These are phyloP conservation scores for Meredithiella fracta DNA, from an alignment of 2,329 filamentous ascomycete genomes.

Conservation along the genomic window DNA sequence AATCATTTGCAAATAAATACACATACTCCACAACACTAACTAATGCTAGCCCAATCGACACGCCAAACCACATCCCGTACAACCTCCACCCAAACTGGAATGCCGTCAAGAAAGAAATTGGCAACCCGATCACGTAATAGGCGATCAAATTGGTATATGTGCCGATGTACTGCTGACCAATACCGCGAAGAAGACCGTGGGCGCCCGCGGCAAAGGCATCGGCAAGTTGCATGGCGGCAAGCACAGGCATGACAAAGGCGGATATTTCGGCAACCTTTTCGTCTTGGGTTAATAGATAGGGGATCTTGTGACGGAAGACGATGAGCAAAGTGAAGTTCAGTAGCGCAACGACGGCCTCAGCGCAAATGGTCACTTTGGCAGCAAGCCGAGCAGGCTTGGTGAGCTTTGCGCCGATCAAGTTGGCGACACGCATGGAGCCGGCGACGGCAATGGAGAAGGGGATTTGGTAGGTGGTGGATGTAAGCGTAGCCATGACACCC, in stretches of 20 bases:
- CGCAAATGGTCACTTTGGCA: constrained; percentile 57
- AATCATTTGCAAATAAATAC: constrained; percentile 36
- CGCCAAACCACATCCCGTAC: constrained; percentile 65
- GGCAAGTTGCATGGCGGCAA: constrained; percentile 78
- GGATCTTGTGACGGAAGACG: constrained; percentile 54
- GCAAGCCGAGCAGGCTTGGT: constrained; percentile 65
- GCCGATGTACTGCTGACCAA: constrained; percentile 78
- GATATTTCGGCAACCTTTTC: constrained; percentile 51
- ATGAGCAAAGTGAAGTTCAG: constrained; percentile 61
- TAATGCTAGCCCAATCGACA: constrained; percentile 54
- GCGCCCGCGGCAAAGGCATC: constrained; percentile 66
- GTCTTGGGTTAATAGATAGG: constrained; percentile 63
- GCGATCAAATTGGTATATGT: constrained; percentile 75
- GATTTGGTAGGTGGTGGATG: constrained; percentile 71
- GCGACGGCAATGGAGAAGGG: constrained; percentile 86
- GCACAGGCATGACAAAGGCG: constrained; percentile 56
- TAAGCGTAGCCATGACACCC: constrained; percentile 64
- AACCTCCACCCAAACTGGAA: constrained; percentile 67
- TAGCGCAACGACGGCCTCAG: constrained; percentile 53
- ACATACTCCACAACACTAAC: constrained; percentile 37
- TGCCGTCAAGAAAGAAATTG: constrained; percentile 60
- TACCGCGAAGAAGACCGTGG: constrained; percentile 70
- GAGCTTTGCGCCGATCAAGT: constrained; percentile 75
- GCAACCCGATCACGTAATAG: constrained; percentile 77
- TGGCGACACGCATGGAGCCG: constrained; percentile 74